phyloP scores from a whole-genome alignment of 2,329 filamentous ascomycete species.

The Pleomassaria siparia region DNA sequence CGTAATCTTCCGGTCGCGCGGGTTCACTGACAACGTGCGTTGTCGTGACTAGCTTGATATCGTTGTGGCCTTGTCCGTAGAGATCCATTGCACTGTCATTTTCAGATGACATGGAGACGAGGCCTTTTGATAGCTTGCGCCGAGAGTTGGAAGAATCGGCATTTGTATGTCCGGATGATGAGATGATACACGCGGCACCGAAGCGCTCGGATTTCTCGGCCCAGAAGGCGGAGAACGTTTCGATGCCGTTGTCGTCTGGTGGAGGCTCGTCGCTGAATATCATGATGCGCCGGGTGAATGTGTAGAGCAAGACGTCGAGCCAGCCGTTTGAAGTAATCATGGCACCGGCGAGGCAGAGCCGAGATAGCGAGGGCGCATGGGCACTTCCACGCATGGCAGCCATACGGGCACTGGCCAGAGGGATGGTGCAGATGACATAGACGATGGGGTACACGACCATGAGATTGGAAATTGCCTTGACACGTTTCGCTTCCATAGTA shows the following conservation, averaged over 20 bases:
- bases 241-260: constrained; percentile 37
- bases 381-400: constrained; percentile 58
- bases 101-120: constrained; percentile 18
- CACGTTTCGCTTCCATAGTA: constrained; percentile 34
- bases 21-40: constrained; percentile 37
- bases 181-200: constrained; percentile 51
- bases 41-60: constrained; percentile 41
- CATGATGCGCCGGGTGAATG: constrained; percentile 58
- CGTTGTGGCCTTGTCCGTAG: constrained; percentile 21
- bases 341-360: constrained; percentile 56
- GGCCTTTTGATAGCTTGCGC: neutral
- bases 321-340: constrained; percentile 62
- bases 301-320: constrained; percentile 61
- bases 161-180: constrained; percentile 17
- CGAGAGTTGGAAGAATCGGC: neutral
- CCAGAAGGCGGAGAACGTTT: constrained; percentile 42
- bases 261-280: constrained; percentile 53
- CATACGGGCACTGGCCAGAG: constrained; percentile 65
- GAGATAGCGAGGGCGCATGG: constrained; percentile 45
- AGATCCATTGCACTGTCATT: constrained; percentile 33
- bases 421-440: constrained; percentile 69
- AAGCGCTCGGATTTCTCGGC: constrained; percentile 39
- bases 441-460: constrained; percentile 69
- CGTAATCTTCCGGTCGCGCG: constrained; percentile 34
- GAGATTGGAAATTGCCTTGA: constrained; percentile 53